Conservation (phyloP, 495 filamentous ascomycete genomes). For the Extremus antarcticus region DNA sequence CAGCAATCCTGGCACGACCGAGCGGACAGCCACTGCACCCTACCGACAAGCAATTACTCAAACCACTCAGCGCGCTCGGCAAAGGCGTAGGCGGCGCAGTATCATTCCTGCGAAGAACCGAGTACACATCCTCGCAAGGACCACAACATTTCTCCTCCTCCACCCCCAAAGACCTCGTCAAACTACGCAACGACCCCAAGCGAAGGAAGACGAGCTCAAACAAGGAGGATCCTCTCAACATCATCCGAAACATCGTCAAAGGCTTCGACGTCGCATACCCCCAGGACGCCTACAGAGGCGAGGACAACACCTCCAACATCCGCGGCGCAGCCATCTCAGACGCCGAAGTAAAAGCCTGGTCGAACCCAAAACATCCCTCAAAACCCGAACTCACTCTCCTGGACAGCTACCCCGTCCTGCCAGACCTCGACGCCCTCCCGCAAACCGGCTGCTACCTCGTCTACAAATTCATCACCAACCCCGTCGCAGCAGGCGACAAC, state of each 20-base stretch:
- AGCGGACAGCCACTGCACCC: conserved; percentile 46
- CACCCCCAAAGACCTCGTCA: conserved; percentile 31
- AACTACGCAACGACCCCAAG: conserved; percentile 24
- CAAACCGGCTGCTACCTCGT: conserved; percentile 77
- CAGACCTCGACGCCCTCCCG: conserved; percentile 80
- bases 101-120: conserved; percentile 89
- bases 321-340: conserved; percentile 45
- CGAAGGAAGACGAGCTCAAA: conserved; percentile 37
- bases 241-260: conserved; percentile 70
- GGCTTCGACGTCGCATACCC: conserved; percentile 78
- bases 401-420: conserved; percentile 70
- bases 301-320: conserved; percentile 37
- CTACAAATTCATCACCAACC: conserved; percentile 80
- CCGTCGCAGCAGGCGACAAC: conserved; percentile 43
- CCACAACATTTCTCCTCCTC: conserved; percentile 35
- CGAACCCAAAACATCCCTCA: conserved; percentile 65
- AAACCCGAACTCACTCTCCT: conserved; percentile 69
- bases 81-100: conserved; percentile 46
- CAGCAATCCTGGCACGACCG: conserved; percentile 61
- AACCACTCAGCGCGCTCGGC: conserved; percentile 66
- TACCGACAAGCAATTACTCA: conserved; percentile 67
- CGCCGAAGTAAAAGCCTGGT: conserved; percentile 57
- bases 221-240: conserved; percentile 70
- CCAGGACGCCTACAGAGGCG: conserved; percentile 46
- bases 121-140: conserved; percentile 75